Conservation (phyloP, 2,329 filamentous ascomycete genomes). For the Aspergillus tubingensis region DNA sequence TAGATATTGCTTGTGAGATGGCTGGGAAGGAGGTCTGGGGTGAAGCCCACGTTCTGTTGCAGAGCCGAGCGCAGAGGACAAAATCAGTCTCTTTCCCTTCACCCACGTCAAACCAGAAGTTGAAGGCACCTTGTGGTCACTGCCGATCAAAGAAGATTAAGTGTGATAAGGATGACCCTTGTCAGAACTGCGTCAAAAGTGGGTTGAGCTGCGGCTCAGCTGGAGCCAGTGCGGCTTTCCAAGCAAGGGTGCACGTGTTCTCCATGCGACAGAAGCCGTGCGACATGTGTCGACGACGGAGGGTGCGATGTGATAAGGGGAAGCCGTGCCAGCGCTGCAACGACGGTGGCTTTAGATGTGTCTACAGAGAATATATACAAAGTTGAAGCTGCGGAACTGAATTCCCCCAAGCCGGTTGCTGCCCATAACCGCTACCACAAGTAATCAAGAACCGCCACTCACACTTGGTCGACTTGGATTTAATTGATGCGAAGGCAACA, state of each 20-base stretch:
- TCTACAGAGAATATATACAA: no score
- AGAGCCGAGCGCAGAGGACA: neutral
- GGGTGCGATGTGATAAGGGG: slow-evolving; percentile 3
- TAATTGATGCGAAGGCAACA: no score
- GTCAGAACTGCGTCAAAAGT: neutral
- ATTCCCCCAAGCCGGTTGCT: no score
- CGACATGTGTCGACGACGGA: neutral
- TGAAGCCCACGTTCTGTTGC: neutral
- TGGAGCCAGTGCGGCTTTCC: neutral
- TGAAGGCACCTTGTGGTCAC: neutral
- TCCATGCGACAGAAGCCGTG: neutral
- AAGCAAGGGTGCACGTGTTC: neutral
- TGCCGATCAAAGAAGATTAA: neutral
- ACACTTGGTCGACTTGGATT: no score
- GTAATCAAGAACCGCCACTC: no score
- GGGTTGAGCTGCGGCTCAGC: neutral
- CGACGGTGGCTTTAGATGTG: no score
- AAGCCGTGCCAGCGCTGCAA: neutral
- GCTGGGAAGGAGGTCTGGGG: slow-evolving; percentile 1
- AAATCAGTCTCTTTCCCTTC: no score
- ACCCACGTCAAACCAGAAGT: no score
- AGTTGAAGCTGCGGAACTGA: no score
- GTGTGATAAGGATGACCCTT: neutral
- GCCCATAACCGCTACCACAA: no score
- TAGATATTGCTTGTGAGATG: slow-evolving; percentile 3